Base-by-base conservation (phyloP, 805 yeast genomes). In the Metahyphopichia silvanorum region DNA sequence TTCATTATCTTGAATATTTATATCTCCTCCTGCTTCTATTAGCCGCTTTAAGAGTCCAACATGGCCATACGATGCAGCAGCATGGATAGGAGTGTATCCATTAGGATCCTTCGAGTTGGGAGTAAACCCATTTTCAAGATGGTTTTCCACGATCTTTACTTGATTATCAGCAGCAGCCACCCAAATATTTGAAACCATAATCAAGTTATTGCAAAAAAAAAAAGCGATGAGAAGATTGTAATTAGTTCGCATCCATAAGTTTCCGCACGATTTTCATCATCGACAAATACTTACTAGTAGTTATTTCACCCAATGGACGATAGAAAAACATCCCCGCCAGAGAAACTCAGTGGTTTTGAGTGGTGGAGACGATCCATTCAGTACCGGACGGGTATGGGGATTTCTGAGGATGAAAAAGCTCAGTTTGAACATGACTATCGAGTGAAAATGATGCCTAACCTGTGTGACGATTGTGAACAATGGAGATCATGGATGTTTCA, bases 1-100 rank as follows among this genome's bases (percentile, higher is more conserved):
- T 43, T 94, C 98, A 15, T 61, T 61, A 46, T 93, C 99, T 37
- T 70, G 78, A 20, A 89, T 64, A 54, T 93, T 88, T 16, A 88
- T 74, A 51, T 93, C 81, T 5, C 96, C 98, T 6, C 85, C 85
- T 13, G 60, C 45, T 4, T 46, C 45, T 4, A 84, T 55, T 28
- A 87, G 65, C 41, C 71, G 74, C 35, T 62, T 55, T 23, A 93
- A 63, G 24, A 93, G 63, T 7, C 82, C 88, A 2, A 61, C 46
- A 53, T 91, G 89, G 6, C 91, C 91, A 57, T 93, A 93, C 1
- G 97, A 83, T 2, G 94, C 95, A 1, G 98, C 98, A 1, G 99
- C 99, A 56, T 93, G 99, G 9, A 93, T 72, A 5, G 98, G 95
- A 0, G 98, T 91, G 59, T 94, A 93, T 1, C 99, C 99, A 49